These are phyloP conservation scores for Aspergillus indologenus DNA, from an alignment of 495 filamentous ascomycete species.

Conservation along the genomic window DNA sequence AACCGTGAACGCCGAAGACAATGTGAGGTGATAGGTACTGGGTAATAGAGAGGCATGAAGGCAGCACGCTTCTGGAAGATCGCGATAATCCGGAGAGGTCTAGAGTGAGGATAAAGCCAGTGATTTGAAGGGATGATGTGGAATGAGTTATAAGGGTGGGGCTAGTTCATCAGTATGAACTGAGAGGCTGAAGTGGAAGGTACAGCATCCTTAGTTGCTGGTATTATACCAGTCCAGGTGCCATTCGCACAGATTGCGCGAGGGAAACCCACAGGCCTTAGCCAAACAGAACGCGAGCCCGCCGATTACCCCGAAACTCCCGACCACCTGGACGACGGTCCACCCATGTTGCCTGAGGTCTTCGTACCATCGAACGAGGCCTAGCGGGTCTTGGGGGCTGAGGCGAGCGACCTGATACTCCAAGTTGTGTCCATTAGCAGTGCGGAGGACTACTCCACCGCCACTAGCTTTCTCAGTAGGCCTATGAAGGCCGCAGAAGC, in stretches of 20 bases:
- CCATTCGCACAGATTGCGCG: conserved; percentile 36
- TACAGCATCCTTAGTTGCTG: conserved; percentile 11
- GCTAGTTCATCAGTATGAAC: too few species aligned
- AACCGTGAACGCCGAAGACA: background rate
- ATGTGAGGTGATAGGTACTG: background rate
- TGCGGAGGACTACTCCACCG: conserved; percentile 25
- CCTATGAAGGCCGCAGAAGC: conserved; percentile 27
- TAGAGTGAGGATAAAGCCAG: too few species aligned
- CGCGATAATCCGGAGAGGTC: too few species aligned
- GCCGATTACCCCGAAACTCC: conserved; percentile 69
- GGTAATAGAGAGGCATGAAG: background rate
- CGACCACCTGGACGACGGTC: conserved; percentile 73
- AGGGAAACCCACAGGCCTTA: conserved; percentile 43
- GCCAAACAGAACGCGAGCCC: conserved; percentile 67
- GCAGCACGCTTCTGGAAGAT: too few species aligned
- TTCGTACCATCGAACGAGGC: conserved; percentile 67
- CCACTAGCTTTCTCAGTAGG: conserved; percentile 21
- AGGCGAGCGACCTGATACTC: conserved; percentile 34
- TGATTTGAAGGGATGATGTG: too few species aligned
- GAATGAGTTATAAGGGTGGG: too few species aligned
- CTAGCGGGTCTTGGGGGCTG: conserved; percentile 69
- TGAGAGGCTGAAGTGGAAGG: too few species aligned
- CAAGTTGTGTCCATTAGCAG: conserved; percentile 20
- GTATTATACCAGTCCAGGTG: conserved; percentile 29
- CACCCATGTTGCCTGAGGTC: conserved; percentile 63